Evolutionary conservation across 371 early-diverging fungal genomes (phyloP).

Genomic region (Mortierella sp.): DNA sequence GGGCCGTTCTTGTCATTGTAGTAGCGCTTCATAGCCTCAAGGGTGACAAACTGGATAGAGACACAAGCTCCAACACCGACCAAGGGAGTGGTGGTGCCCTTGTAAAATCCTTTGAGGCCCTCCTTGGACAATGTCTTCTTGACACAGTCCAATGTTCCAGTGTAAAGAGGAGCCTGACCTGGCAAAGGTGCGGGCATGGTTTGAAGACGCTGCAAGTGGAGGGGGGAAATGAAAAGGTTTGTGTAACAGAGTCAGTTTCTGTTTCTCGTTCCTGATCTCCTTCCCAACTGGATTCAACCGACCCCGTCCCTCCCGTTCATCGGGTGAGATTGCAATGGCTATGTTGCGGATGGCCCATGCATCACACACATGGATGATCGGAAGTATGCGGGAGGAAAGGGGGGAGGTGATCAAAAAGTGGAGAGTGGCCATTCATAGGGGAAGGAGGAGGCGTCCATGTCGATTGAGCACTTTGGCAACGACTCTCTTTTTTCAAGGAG

Average conservation of each 20-base stretch:
- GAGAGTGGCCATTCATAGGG: no score
- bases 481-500: no score
- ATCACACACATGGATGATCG: no score
- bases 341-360: no score
- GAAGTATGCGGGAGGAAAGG: no score
- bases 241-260: background rate
- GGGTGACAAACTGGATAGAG: slow-evolving; percentile 82
- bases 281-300: no score
- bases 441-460: no score
- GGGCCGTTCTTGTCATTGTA: slow-evolving; percentile 64
- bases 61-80: slow-evolving; percentile 86
- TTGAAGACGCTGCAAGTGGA: slow-evolving; percentile 75
- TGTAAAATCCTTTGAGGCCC: slow-evolving; percentile 81
- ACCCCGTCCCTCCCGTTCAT: no score
- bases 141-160: slow-evolving; percentile 81
- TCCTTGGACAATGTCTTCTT: slow-evolving; percentile 76
- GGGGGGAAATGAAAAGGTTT: background rate
- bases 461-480: no score
- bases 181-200: slow-evolving; percentile 78
- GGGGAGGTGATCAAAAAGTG: no score
- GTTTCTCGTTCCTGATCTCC: no score
- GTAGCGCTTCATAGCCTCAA: slow-evolving; percentile 79
- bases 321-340: no score
- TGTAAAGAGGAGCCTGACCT: slow-evolving; percentile 66
- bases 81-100: slow-evolving; percentile 83